Conservation (phyloP, 768 basidiomycete species). For the Tulasnella sp. region DNA sequence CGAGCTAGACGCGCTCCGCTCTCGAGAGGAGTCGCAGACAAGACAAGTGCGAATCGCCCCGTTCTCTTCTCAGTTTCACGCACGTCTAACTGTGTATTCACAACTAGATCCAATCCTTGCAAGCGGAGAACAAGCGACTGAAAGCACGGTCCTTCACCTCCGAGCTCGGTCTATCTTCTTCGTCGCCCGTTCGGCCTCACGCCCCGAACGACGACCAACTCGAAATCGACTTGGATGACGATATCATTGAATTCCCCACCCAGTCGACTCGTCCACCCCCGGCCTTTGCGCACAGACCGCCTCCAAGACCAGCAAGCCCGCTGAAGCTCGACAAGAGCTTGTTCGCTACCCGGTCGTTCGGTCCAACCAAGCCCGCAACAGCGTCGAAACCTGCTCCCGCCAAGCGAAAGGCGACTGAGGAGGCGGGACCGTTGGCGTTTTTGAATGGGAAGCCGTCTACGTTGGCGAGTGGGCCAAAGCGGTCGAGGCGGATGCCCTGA, state of each 20-base stretch:
- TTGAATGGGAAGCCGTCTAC: not conserved
- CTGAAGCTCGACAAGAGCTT: constrained; percentile 1
- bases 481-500: not conserved
- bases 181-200: not conserved
- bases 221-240: not conserved
- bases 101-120: not conserved
- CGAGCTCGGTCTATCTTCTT: not conserved
- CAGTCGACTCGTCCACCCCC: not conserved
- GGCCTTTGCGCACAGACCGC: not conserved
- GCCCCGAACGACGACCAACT: not conserved
- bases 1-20: not conserved
- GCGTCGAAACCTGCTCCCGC: not conserved
- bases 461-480: not conserved
- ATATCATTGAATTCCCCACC: not conserved
- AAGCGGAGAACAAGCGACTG: not conserved
- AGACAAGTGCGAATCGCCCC: not conserved
- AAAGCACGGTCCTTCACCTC: not conserved
- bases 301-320: not conserved
- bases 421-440: not conserved
- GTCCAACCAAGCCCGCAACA: not conserved
- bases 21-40: not conserved
- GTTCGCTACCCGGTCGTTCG: not conserved
- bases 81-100: not conserved
- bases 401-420: not conserved
- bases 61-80: not conserved